phyloP scores from a whole-genome alignment of 2,329 filamentous ascomycete species.

The Acephala macrosclerotiorum region DNA sequence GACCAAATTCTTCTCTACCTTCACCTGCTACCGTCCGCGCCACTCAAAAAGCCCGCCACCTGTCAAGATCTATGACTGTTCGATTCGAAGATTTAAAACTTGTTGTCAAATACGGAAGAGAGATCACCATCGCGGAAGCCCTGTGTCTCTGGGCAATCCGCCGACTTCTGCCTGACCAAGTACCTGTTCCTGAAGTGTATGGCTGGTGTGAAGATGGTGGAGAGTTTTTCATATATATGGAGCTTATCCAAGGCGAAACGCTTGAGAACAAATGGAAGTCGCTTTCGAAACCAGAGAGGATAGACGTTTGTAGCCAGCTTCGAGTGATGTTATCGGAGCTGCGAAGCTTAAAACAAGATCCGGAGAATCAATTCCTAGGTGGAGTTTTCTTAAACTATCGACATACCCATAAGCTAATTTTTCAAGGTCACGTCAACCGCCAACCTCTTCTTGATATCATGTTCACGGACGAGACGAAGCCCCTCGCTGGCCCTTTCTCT shows the following conservation, averaged over 20 bases:
- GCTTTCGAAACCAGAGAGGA: conserved; percentile 20
- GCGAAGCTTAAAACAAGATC: conserved; percentile 27
- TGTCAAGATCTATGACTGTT: conserved; percentile 25
- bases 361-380: conserved; percentile 26
- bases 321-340: conserved; percentile 27
- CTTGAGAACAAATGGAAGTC: conserved; percentile 30
- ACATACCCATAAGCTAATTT: conserved; percentile 8
- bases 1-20: conserved; percentile 19
- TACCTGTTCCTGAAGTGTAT: conserved; percentile 48
- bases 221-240: conserved; percentile 43
- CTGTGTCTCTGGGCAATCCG: conserved; percentile 43
- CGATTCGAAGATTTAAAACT: conserved; percentile 43
- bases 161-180: conserved; percentile 30
- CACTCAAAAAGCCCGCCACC: conserved; percentile 16
- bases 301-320: conserved; percentile 34
- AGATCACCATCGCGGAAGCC: conserved; percentile 41
- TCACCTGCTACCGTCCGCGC: conserved; percentile 19
- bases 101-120: conserved; percentile 45
- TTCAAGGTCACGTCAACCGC: conserved; percentile 24
- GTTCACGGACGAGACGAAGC: conserved; percentile 31
- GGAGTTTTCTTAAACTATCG: conserved; percentile 10
- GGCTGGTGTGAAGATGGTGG: conserved; percentile 42
- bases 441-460: conserved; percentile 34
- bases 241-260: conserved; percentile 30
- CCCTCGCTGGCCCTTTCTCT: conserved; percentile 38